A percentile compares a stretch with the other conserved stretches of the same genome.
phyloP scores from a whole-genome alignment of 2,329 filamentous ascomycete genomes.

The Mariannaea elegans region DNA sequence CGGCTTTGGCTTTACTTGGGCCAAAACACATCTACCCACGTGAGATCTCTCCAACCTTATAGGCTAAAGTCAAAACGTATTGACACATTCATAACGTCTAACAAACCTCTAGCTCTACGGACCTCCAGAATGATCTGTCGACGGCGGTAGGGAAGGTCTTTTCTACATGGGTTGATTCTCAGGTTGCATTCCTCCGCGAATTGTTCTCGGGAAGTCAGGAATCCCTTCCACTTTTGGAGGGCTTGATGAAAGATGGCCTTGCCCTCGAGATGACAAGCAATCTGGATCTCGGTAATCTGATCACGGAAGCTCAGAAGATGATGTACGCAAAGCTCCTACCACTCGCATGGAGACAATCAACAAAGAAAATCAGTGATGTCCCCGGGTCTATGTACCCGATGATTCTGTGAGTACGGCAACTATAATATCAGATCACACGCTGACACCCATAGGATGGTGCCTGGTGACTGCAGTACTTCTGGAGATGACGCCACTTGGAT shows the following conservation, averaged over 20 bases:
- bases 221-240: background rate
- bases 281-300: background rate
- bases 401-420: background rate
- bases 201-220: background rate
- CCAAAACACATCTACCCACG: constrained; percentile 1
- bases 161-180: background rate
- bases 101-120: background rate
- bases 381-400: background rate
- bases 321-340: constrained; percentile 2
- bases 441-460: background rate
- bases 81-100: too few species aligned
- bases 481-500: background rate
- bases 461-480: background rate
- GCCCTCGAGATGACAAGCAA: background rate
- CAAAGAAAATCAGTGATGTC: background rate
- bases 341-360: background rate
- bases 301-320: background rate
- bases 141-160: background rate
- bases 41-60: background rate
- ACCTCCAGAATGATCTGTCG: background rate
- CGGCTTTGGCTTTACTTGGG: background rate
- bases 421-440: background rate
- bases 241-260: background rate
- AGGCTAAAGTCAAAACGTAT: too few species aligned
- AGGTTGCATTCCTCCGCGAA: background rate